phyloP scores from a whole-genome alignment of 345 rosid genomes.

The Euphorbia pulcherrima region DNA sequence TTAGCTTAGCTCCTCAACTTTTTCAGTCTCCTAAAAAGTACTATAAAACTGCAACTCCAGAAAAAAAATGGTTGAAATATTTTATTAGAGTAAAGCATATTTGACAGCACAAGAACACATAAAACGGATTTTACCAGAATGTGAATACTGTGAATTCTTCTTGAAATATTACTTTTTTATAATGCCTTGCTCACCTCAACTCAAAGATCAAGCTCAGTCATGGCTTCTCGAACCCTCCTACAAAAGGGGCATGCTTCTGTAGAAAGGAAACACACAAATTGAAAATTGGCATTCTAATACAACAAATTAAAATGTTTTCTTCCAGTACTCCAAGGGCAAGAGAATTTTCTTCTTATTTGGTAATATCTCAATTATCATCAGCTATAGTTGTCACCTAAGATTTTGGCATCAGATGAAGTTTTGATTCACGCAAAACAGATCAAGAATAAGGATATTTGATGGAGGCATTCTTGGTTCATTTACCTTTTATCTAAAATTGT shows the following conservation, averaged over 20 bases:
- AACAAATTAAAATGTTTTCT: neutral
- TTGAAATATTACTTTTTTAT: neutral
- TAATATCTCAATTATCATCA: neutral
- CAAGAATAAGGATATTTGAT: neutral
- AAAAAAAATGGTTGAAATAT: too few relatives aligned
- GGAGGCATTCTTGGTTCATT: neutral
- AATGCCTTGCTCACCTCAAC: slow-evolving; percentile 44
- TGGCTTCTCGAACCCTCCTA: slow-evolving; percentile 74
- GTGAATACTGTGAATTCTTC: neutral
- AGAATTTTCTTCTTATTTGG: neutral
- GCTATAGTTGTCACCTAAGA: neutral
- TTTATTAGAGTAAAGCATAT: too few relatives aligned
- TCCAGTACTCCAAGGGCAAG: neutral
- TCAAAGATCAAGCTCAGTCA: slow-evolving; percentile 83
- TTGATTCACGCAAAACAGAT: neutral
- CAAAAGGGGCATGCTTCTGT: slow-evolving; percentile 92
- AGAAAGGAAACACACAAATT: slow-evolving; percentile 15
- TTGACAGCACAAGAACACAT: too few relatives aligned
- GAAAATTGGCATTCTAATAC: slow-evolving; percentile 1
- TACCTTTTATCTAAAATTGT: neutral
- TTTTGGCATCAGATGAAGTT: neutral
- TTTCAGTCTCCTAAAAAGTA: too few relatives aligned
- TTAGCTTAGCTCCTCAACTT: too few relatives aligned
- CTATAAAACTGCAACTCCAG: too few relatives aligned
- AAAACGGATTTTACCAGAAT: neutral